phyloP scores from a whole-genome alignment of 2,329 filamentous ascomycete species.

The Colletotrichum tabaci region DNA sequence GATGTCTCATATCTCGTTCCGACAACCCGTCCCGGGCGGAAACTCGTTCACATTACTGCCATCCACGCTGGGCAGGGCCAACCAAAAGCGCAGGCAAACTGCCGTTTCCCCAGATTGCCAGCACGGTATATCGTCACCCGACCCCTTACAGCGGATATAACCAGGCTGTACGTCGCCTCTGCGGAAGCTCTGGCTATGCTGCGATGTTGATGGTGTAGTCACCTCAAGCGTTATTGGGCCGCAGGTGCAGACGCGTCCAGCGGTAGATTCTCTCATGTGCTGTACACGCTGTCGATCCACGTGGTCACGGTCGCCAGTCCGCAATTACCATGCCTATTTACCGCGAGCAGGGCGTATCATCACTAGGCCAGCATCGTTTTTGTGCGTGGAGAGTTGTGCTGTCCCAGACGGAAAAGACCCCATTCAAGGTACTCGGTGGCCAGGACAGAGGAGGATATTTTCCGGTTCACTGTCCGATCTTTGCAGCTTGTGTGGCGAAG shows the following conservation, averaged over 20 bases:
- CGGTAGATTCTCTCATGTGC: conserved; percentile 10
- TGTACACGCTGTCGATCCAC: conserved; percentile 14
- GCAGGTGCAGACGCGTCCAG: neutral
- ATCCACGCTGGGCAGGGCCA: neutral
- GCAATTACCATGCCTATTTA: neutral
- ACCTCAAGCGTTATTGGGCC: conserved; percentile 1
- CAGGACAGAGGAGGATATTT: neutral
- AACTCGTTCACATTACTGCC: neutral
- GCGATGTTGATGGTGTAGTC: conserved; percentile 10
- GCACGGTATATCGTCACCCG: conserved; percentile 27
- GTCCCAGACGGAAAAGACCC: neutral
- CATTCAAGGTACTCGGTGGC: neutral
- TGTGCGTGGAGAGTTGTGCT: neutral
- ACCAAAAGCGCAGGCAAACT: neutral
- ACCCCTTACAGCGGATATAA: conserved; percentile 6
- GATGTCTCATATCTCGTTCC: conserved; percentile 14
- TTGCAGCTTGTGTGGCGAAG: neutral
- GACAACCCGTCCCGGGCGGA: conserved; percentile 12
- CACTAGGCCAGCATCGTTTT: neutral
- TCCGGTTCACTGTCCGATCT: neutral
- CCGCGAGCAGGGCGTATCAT: neutral
- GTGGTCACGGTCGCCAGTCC: neutral
- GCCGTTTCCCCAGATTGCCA: conserved; percentile 15
- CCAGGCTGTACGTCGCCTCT: neutral
- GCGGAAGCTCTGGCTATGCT: neutral